phyloP scores from a whole-genome alignment of 78 protist genomes.

The Goniomonas avonlea region DNA sequence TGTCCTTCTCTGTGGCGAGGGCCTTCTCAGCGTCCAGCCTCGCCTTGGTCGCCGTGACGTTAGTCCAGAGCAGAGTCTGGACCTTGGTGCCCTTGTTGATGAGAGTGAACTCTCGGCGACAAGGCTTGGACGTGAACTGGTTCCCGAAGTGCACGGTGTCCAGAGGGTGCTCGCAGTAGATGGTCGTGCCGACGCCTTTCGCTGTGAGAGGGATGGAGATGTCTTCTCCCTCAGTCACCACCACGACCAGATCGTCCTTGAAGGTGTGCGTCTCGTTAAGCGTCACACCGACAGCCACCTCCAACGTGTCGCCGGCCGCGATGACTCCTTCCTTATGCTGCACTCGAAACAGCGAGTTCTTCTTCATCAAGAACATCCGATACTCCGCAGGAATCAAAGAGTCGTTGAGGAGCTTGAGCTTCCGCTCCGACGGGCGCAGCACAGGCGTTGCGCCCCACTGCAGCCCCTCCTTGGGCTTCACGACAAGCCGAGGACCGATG shows the following conservation, averaged over 20 bases:
- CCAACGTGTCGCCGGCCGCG: neutral
- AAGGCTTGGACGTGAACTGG: conserved; percentile 19
- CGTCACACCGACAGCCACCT: neutral
- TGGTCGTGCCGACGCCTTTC: conserved; percentile 48
- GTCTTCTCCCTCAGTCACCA: conserved; percentile 11
- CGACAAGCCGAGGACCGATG: conserved; percentile 36
- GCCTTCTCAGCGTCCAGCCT: conserved; percentile 2
- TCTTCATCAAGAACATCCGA: conserved; percentile 24
- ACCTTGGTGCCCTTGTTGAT: conserved; percentile 37
- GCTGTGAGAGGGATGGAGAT: conserved; percentile 32
- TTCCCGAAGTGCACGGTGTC: conserved; percentile 34
- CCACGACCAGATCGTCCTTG: conserved; percentile 37
- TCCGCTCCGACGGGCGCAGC: neutral
- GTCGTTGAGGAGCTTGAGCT: conserved; percentile 33
- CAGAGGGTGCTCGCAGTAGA: neutral
- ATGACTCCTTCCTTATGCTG: neutral
- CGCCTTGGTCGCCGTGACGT: conserved; percentile 1
- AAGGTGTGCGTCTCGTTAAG: conserved; percentile 31
- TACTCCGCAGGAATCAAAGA: conserved; percentile 49
- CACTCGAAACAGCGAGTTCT: conserved; percentile 2
- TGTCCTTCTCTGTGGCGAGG: neutral
- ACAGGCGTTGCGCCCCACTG: conserved; percentile 38
- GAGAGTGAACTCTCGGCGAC: conserved; percentile 16
- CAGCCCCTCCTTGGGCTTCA: neutral
- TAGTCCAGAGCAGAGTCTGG: conserved; percentile 30